Percentiles rank a stretch among this genome's conserved stretches.
Evolutionary conservation across 2,329 filamentous ascomycete species (phyloP).

Genomic region (Zelopaecilomyces penicillatus): DNA sequence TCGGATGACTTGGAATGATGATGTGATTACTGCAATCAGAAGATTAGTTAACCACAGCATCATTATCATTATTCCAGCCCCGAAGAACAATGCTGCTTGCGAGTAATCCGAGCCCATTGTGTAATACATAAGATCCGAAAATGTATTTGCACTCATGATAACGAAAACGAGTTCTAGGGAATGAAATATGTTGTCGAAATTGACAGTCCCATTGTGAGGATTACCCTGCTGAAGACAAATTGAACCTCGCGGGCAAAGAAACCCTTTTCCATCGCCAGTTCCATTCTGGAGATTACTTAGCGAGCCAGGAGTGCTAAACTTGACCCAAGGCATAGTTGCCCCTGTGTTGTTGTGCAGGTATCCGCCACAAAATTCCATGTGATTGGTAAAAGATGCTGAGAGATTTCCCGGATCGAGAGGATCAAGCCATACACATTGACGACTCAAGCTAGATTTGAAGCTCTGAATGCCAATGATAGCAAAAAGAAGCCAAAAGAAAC

Average conservation of each 20-base stretch:
- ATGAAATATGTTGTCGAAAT: slow-evolving; percentile 89
- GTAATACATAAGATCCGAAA: slow-evolving; percentile 88
- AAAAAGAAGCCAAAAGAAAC: slow-evolving; percentile 97
- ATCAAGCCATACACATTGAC: slow-evolving; percentile 72
- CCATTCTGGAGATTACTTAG: slow-evolving; percentile 42
- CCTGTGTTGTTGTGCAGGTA: slow-evolving; percentile 57
- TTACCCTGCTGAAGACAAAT: slow-evolving; percentile 71
- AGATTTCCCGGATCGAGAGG: slow-evolving; percentile 48
- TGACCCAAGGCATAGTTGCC: slow-evolving; percentile 57
- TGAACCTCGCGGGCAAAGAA: slow-evolving; percentile 76
- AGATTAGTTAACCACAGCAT: slow-evolving; percentile 96
- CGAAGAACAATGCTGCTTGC: slow-evolving; percentile 70
- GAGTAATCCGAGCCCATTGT: slow-evolving; percentile 89
- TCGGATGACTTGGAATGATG: slow-evolving; percentile 94
- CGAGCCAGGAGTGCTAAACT: slow-evolving; percentile 24
- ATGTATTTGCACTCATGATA: slow-evolving; percentile 97
- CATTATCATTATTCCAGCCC: slow-evolving; percentile 73
- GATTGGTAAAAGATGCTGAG: slow-evolving; percentile 50
- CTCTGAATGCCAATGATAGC: slow-evolving; percentile 95
- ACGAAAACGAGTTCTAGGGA: slow-evolving; percentile 94
- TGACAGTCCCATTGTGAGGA: slow-evolving; percentile 78
- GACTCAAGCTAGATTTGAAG: slow-evolving; percentile 76
- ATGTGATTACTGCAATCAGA: slow-evolving; percentile 92
- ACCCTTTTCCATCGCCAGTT: slow-evolving; percentile 63
- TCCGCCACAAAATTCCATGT: slow-evolving; percentile 78